Percentiles rank a stretch among this genome's conserved stretches.
These are phyloP conservation scores for Gomphus sp. DNA, from an alignment of 1,284 basidiomycete genomes.

Conservation along the genomic window DNA sequence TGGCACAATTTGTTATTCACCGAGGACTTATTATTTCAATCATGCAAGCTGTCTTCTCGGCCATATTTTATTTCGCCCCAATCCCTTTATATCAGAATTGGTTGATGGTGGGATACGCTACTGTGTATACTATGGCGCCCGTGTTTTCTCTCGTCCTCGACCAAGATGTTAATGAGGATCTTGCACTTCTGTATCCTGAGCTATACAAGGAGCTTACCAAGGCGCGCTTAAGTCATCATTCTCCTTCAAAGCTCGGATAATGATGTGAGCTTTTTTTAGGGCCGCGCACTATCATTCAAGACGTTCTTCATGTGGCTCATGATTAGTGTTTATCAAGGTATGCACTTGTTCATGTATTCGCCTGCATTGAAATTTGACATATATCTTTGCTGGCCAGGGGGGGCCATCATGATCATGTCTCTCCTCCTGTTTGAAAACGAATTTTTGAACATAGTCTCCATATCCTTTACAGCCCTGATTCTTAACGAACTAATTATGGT, in stretches of 20 bases:
- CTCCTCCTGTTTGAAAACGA: conserved; percentile 95
- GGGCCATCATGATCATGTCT: conserved; percentile 97
- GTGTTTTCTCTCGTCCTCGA: conserved; percentile 97
- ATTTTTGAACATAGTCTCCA: conserved; percentile 96
- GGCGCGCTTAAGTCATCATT: conserved; percentile 29
- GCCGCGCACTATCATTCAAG: conserved; percentile 87
- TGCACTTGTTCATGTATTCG: conserved; percentile 12
- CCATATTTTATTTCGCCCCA: conserved; percentile 98
- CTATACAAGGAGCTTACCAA: conserved; percentile 97
- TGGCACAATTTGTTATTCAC: conserved; percentile 98
- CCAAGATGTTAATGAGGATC: conserved; percentile 90
- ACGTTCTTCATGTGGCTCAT: conserved; percentile 98
- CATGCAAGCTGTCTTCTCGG: conserved; percentile 95
- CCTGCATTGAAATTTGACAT: neutral
- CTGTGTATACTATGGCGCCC: conserved; percentile 97
- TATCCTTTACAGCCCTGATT: conserved; percentile 94
- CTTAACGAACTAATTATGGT: conserved; percentile 99
- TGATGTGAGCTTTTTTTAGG: conserved; percentile 36
- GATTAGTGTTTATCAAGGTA: conserved; percentile 96
- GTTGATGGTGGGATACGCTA: conserved; percentile 98
- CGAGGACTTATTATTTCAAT: conserved; percentile 96
- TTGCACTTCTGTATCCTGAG: conserved; percentile 94
- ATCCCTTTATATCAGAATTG: conserved; percentile 98
- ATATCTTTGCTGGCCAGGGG: conserved; percentile 40
- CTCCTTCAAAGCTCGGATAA: neutral